Conservation (phyloP, 176 grass and related monocot species). For the Carex pumila region DNA sequence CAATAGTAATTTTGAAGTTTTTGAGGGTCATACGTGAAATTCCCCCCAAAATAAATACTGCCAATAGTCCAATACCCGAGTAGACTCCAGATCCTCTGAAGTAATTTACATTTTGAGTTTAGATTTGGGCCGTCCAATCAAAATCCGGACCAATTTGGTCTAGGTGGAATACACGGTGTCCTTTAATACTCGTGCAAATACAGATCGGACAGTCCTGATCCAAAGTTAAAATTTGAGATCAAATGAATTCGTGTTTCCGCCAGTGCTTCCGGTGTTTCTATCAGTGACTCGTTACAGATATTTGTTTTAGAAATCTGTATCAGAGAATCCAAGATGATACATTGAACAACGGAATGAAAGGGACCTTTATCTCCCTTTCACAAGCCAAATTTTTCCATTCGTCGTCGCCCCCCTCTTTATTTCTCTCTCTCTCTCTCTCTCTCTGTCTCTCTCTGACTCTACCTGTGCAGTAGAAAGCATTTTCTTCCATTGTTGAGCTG, state of each 20-base stretch:
- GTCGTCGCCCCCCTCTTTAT: not conserved
- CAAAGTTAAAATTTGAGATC: too few species aligned
- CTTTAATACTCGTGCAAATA: too few species aligned
- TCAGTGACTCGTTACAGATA: not conserved
- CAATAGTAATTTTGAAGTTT: too few species aligned
- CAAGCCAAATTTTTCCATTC: constrained; percentile 7
- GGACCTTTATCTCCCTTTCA: not conserved
- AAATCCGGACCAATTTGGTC: too few species aligned
- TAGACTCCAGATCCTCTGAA: too few species aligned
- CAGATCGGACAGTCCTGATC: too few species aligned
- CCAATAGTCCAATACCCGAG: not conserved
- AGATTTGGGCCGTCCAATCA: too few species aligned
- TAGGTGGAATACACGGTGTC: too few species aligned
- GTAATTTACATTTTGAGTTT: too few species aligned
- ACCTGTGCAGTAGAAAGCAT: not conserved
- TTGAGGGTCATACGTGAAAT: too few species aligned
- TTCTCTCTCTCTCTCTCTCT: not conserved
- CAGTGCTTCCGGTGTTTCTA: not conserved
- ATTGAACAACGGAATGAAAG: constrained; percentile 1
- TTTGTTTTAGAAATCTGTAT: not conserved
- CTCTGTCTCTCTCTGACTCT: not conserved
- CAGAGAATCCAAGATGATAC: not conserved
- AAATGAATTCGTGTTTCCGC: too few species aligned
- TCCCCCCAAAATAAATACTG: not conserved
- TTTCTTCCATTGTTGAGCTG: constrained; percentile 9